Evolutionary conservation across 495 filamentous ascomycete genomes (phyloP), one percentile per base, ranked within the genome.

Genomic region (Penicillium salamii): DNA sequence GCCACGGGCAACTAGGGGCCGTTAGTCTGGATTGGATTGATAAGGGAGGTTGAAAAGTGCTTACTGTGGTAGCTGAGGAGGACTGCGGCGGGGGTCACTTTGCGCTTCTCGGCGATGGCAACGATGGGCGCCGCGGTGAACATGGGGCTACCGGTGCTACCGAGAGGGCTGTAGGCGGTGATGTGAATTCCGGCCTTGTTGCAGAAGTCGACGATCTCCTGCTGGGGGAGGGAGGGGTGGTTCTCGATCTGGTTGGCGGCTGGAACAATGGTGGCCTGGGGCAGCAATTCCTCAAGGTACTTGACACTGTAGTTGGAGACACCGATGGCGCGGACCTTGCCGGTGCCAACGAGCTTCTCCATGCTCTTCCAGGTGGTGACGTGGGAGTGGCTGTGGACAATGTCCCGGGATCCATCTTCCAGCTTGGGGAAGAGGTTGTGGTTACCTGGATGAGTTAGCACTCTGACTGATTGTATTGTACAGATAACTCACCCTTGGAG

Each of bases 181-280:
- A 91, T 67, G 57, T 86, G 82, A 46, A 90, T 90, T 28, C 86
- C 86, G 70, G 86, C 86, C 46, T 75, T 70, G 38, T 76, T 80
- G 72, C 85, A 90, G 51, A 84, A 79, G 61, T 90, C 86, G 29
- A 89, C 84, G 57, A 91, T 86, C 58, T 93, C 88, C 67, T 91
- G 85, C 72, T 93, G 89, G 1, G 89, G 89, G n/a, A 93, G 79
- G 19, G 65, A 58, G 7, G 74, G 74, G 73, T 91, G 88, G 72
- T 91, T 91, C 73, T 96, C 90, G 61, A 95, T 90, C 80, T 95
- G 89, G 72, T 95, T 93, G 52, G 83, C 87, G n/a, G 89, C 89
- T 9, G 90, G 90, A 1, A 85, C 64, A 33, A 91, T 69, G 26
- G 68, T 78, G 42, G 79, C 81, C 41, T 85, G 70, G 3, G 81